Base-by-base conservation (phyloP, 1,284 basidiomycete genomes). In the Trametes versicolor region DNA sequence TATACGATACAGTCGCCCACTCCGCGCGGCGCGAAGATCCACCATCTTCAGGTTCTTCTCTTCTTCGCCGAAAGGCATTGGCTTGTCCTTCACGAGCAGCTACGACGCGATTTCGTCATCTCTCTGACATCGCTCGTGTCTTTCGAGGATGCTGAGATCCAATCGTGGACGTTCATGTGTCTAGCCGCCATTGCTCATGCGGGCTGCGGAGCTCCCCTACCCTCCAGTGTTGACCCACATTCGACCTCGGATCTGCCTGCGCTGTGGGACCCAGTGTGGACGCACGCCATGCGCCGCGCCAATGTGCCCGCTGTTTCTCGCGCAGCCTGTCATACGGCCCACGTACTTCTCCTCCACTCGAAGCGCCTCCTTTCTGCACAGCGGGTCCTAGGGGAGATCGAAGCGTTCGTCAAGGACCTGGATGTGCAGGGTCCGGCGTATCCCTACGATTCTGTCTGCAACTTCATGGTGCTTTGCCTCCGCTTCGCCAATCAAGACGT, bases 391-490 rank as follows among this genome's bases (percentile, higher is more conserved):
- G 74, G 80, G 0, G 93, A 95, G 73, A 86, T 98, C 52, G 92
- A 95, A 73, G 80, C 82, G 0, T 79, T 98, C 53, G 83, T 90
- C 1, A 90, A 89, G 68, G 92, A 95, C 69, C 80, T 98, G 61
- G 91, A 95, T 70, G 85, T 97, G 17, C 95, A 97, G 77, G 95
- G 95, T 0, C 96, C 96, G 1, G 80, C 88, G 2, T 89, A 87
- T 69, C 93, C 95, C 0, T 91, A 86, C 71, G 97, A 99, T 72
- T 88, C 96, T 0, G 92, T 96, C 27, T 97, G 95, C 79, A 80
- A 83, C 54, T 93, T 98, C 74, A 81, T 98, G 50, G 79, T 85
- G 17, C 80, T 85, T 25, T 90, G 87, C 62, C 80, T 97, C 36
- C 82, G 80, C 25, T 78, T 92, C 19, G 88, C 93, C 0, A 88